Evolutionary conservation across 2,329 filamentous ascomycete genomes (phyloP).

Genomic region (Gaeumannomyces sp.): DNA sequence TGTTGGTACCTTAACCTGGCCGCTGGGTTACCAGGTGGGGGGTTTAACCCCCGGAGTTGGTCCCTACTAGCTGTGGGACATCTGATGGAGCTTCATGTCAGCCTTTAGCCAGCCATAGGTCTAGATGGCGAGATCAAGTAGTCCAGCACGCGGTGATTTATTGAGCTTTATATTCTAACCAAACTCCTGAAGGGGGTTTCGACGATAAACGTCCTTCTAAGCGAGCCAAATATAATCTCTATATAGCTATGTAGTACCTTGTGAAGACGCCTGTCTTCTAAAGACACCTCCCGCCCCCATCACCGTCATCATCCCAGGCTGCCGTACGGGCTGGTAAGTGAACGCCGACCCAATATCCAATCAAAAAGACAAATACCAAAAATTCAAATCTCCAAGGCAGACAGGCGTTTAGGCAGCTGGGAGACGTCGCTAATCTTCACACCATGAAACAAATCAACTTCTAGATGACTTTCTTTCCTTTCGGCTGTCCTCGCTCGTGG

Average conservation of each 20-base stretch:
- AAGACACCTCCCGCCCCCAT: not conserved
- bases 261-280: not conserved
- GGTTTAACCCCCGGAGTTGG: no score
- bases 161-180: not conserved
- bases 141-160: not conserved
- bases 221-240: not conserved
- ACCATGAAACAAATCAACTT: not conserved
- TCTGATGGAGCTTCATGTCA: no score
- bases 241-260: no score
- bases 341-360: not conserved
- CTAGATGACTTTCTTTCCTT: conserved; percentile 12
- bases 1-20: no score
- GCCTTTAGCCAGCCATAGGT: no score
- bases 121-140: not conserved
- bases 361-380: not conserved
- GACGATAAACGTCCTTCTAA: not conserved
- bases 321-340: no score
- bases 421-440: not conserved
- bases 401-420: not conserved
- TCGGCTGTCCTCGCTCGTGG: conserved; percentile 30
- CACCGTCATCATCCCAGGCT: no score
- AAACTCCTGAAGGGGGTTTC: no score
- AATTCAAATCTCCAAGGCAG: conserved; percentile 2
- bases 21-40: no score
- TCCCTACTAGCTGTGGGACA: no score